Percentiles rank a stretch among this genome's conserved stretches.
These are phyloP conservation scores for Globisporangium carolinianum DNA, from an alignment of 352 stramenopile genomes.

Conservation along the genomic window DNA sequence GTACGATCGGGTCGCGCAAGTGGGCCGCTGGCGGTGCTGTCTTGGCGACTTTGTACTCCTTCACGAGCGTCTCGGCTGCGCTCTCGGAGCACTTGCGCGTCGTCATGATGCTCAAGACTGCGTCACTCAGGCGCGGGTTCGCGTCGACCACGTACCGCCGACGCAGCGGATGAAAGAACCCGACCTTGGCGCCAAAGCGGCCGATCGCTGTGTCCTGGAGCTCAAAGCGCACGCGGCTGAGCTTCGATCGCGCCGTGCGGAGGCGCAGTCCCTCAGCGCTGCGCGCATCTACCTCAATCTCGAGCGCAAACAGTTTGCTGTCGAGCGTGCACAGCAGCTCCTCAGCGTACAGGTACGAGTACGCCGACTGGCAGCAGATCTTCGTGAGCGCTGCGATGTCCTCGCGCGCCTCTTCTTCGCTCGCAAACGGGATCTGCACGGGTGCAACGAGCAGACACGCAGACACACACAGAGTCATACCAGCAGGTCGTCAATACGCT, in stretches of 20 bases:
- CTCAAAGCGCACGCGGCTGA: constrained; percentile 65
- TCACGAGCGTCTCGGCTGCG: constrained; percentile 52
- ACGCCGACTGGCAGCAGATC: constrained; percentile 78
- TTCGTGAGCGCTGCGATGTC: constrained; percentile 73
- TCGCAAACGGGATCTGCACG: constrained; percentile 69
- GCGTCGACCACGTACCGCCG: constrained; percentile 52
- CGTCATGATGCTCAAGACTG: constrained; percentile 70
- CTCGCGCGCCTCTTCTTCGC: constrained; percentile 70
- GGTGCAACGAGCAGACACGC: background rate
- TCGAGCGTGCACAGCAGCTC: constrained; percentile 72
- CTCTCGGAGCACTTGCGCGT: constrained; percentile 64
- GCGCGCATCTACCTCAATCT: constrained; percentile 22
- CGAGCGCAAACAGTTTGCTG: constrained; percentile 52
- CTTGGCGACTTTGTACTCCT: constrained; percentile 47
- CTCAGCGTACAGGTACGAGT: constrained; percentile 79
- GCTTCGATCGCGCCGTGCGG: constrained; percentile 56
- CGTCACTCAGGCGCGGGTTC: constrained; percentile 53
- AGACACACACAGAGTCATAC: constrained; percentile 4
- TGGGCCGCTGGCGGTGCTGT: constrained; percentile 55
- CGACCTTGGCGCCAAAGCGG: constrained; percentile 62
- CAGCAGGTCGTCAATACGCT: background rate
- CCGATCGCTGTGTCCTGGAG: constrained; percentile 63
- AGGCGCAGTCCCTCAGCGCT: constrained; percentile 35
- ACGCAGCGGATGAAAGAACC: constrained; percentile 68
- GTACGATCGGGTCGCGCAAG: constrained; percentile 65